Conservation (phyloP, 1,284 basidiomycete genomes). For the Mrakiaceae sp. region DNA sequence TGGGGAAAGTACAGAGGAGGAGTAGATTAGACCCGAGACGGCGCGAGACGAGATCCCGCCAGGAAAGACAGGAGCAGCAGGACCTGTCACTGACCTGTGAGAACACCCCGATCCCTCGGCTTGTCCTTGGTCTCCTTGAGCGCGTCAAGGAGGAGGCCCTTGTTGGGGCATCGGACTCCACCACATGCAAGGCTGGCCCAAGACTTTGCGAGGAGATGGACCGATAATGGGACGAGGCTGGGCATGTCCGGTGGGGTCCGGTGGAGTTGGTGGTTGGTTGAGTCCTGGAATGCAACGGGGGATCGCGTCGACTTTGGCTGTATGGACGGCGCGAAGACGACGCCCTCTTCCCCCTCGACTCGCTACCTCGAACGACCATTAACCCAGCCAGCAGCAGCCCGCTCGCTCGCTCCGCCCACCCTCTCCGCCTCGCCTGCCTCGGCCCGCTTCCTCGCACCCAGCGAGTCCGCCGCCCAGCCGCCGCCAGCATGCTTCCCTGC, state of each 20-base stretch:
- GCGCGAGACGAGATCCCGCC: background rate
- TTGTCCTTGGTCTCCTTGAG: slow-evolving; percentile 40
- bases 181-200: slow-evolving; percentile 57
- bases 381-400: too few relatives aligned
- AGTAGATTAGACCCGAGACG: background rate
- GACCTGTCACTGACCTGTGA: slow-evolving; percentile 51
- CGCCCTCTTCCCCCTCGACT: too few relatives aligned
- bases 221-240: slow-evolving; percentile 10
- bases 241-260: background rate
- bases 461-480: background rate
- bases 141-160: slow-evolving; percentile 52
- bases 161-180: slow-evolving; percentile 52
- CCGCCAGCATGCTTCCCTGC: background rate
- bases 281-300: too few relatives aligned
- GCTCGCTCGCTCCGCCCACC: too few relatives aligned
- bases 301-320: too few relatives aligned
- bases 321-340: too few relatives aligned
- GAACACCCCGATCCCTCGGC: slow-evolving; percentile 43
- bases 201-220: slow-evolving; percentile 63
- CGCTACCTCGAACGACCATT: too few relatives aligned
- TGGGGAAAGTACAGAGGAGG: slow-evolving; percentile 30
- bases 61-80: slow-evolving; percentile 12
- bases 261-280: too few relatives aligned
- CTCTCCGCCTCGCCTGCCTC: too few relatives aligned
- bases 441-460: too few relatives aligned